Percentiles rank a stretch among this genome's conserved stretches.
These are phyloP conservation scores for Fusarium haematococcum DNA, from an alignment of 2,329 filamentous ascomycete genomes.

Conservation along the genomic window DNA sequence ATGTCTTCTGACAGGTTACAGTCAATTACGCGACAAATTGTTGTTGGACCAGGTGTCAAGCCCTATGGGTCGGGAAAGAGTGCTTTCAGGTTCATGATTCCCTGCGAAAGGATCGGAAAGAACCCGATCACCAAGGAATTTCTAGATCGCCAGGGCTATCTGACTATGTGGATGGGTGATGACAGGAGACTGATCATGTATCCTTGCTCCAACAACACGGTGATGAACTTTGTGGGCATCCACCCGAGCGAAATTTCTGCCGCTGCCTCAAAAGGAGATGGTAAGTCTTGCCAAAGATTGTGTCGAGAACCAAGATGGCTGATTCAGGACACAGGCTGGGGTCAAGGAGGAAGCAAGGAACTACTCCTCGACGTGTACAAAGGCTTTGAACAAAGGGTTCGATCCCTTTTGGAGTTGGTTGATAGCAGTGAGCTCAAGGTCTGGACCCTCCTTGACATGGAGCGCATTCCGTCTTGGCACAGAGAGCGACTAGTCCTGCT, in stretches of 20 bases:
- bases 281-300: background rate
- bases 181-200: slow-evolving; percentile 61
- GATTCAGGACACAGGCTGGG: slow-evolving; percentile 52
- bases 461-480: slow-evolving; percentile 65
- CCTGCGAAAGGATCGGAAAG: slow-evolving; percentile 49
- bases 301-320: background rate
- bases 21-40: slow-evolving; percentile 40
- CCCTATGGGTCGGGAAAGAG: slow-evolving; percentile 63
- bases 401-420: slow-evolving; percentile 55
- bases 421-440: slow-evolving; percentile 62
- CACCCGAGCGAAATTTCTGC: slow-evolving; percentile 53
- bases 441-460: slow-evolving; percentile 73
- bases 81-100: slow-evolving; percentile 67
- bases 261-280: slow-evolving; percentile 11
- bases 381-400: slow-evolving; percentile 56
- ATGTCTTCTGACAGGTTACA: background rate
- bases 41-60: slow-evolving; percentile 38
- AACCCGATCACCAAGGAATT: slow-evolving; percentile 33
- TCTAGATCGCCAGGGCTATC: slow-evolving; percentile 14
- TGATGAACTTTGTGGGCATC: slow-evolving; percentile 64
- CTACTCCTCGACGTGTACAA: slow-evolving; percentile 53
- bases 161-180: slow-evolving; percentile 53
- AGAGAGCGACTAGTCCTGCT: slow-evolving; percentile 66
- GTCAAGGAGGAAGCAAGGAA: slow-evolving; percentile 50
- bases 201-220: slow-evolving; percentile 57